Percentiles rank a stretch among this genome's conserved stretches.
Conservation (phyloP, 106 monocot genomes). For the Dendrobium nobile region DNA sequence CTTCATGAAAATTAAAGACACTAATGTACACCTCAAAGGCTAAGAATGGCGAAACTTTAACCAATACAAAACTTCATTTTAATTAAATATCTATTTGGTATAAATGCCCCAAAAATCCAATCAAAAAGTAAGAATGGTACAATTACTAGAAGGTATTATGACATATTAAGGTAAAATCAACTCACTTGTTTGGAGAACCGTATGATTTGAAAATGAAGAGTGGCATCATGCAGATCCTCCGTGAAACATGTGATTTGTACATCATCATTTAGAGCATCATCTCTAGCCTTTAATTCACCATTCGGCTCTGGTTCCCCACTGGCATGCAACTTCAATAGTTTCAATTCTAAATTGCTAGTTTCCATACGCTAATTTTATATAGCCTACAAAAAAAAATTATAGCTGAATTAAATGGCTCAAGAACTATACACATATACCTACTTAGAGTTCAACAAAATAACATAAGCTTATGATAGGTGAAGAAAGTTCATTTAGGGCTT, state of each 20-base stretch:
- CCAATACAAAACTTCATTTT: not conserved
- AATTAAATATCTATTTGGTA: not conserved
- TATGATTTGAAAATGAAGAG: constrained; percentile 65
- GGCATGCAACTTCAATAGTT: constrained; percentile 16
- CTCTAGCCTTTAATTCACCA: constrained; percentile 9
- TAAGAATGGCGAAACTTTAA: not conserved
- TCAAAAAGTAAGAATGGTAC: not conserved
- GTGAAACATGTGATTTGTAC: constrained; percentile 53
- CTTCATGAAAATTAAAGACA: no score
- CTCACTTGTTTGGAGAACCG: constrained; percentile 50
- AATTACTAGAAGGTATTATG: not conserved
- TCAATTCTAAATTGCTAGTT: not conserved
- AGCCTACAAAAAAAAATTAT: not conserved
- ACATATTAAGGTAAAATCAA: not conserved
- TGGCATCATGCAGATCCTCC: constrained; percentile 51
- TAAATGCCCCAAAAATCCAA: not conserved
- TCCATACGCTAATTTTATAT: not conserved
- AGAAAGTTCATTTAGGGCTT: not conserved
- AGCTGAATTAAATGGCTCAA: not conserved
- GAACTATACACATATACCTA: not conserved
- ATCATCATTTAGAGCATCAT: constrained; percentile 19
- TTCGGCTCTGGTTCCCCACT: constrained; percentile 9
- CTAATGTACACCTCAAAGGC: no score
- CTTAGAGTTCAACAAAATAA: not conserved
- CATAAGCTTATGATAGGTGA: not conserved